Evolutionary conservation across 306 rosid species (phyloP), one percentile per base, ranked within the genome.

Genomic region (Rubus parviflorus): DNA sequence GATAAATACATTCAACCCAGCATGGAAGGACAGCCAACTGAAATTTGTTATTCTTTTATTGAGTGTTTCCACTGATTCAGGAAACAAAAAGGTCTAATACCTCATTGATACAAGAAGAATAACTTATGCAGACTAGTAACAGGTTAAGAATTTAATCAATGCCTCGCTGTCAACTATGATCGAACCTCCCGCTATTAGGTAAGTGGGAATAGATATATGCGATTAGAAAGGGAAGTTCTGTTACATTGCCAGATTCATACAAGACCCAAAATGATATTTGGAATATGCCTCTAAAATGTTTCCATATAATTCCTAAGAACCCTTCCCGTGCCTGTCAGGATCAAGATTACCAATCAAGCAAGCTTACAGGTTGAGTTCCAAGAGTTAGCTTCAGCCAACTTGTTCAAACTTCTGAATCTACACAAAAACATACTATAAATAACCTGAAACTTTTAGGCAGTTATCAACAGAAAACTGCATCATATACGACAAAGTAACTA

Each of bases 381-480:
- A 75, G 83, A 73, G 45, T 61, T 76, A 74, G 68, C 86, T 77
- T n/a, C 77, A 74, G 68, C 82, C 76, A 70, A 88, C 78, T 73
- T 83, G 88, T 75, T 74, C 80, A 81, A 60, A 80, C 77, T 40
- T 87, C 82, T 68, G 80, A 85, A 85, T 90, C 93, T 87, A 90
- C 91, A 88, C 62, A 81, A 77, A 75, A 82, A 75, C 85, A 82
- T 73, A 66, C 70, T 4, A 60, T 46, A 53, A 71, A 73, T 67
- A 13, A 83, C 23, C 74, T 52, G 81, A 70, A 38, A 66, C 46
- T 73, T 43, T 5, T 72, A 38, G 37, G 85, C 79, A 65, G 76
- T 75, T 51, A 51, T 68, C 81, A 80, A 66, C 43, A 47, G 64
- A 37, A 60, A 40, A 38, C 75, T 54, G 62, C 58, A 58, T 23